phyloP scores from a whole-genome alignment of 441 rosid genomes.

The Pelargonium citronellum region DNA sequence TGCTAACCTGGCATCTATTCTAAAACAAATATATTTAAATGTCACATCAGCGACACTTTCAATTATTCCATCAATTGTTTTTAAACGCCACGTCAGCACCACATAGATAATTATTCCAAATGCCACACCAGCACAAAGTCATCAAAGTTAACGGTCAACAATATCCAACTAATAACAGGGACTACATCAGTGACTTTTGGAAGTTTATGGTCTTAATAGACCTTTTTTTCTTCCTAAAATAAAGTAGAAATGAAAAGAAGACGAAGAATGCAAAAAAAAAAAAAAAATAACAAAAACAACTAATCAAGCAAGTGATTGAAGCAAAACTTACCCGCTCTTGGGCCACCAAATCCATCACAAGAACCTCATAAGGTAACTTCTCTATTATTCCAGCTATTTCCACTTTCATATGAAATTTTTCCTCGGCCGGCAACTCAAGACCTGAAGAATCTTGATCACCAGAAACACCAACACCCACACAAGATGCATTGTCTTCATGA shows the following conservation, averaged over 20 bases:
- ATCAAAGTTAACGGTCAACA: too few species aligned
- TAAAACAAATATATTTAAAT: too few species aligned
- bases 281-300: not conserved
- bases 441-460: conserved; percentile 38
- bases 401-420: conserved; percentile 48
- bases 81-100: too few species aligned
- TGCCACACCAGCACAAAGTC: too few species aligned
- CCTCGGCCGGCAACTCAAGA: conserved; percentile 45
- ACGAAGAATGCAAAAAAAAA: not conserved
- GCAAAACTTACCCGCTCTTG: conserved; percentile 59
- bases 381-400: conserved; percentile 68
- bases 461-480: conserved; percentile 33
- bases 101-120: too few species aligned
- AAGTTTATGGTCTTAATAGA: too few species aligned
- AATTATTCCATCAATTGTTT: too few species aligned
- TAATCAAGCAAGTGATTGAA: conserved; percentile 13
- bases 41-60: too few species aligned
- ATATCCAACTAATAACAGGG: too few species aligned
- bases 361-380: conserved; percentile 56
- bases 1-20: too few species aligned
- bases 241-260: not conserved
- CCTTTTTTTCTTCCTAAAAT: not conserved
- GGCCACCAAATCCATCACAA: conserved; percentile 63
- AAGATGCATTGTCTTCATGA: conserved; percentile 38
- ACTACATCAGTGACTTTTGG: too few species aligned